Conservation (phyloP, 1,284 basidiomycete species). For the Cutaneotrichosporon cutaneum region DNA sequence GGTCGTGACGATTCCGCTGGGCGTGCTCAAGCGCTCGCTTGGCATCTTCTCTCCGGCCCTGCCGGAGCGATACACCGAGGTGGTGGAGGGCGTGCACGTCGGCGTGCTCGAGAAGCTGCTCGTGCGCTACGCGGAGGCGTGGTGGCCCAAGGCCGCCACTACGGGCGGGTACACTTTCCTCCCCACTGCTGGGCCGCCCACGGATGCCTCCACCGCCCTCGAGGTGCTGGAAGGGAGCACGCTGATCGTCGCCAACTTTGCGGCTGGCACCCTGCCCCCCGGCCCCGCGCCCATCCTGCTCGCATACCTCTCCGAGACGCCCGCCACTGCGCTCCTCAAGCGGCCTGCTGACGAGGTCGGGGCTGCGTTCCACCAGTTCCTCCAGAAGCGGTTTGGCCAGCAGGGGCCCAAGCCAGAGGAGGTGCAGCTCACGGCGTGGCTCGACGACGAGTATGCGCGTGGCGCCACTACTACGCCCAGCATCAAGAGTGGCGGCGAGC, state of each 20-base stretch:
- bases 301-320: constrained; percentile 53
- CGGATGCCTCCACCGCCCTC: constrained; percentile 21
- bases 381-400: constrained; percentile 40
- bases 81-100: constrained; percentile 49
- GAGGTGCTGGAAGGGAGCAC: constrained; percentile 48
- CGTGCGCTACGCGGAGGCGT: constrained; percentile 52
- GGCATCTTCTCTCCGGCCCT: constrained; percentile 48
- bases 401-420: constrained; percentile 26
- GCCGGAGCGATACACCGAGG: constrained; percentile 33
- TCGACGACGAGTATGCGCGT: constrained; percentile 53
- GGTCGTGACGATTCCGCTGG: constrained; percentile 54
- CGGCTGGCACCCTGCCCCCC: constrained; percentile 41
- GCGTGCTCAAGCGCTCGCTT: constrained; percentile 48
- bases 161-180: constrained; percentile 54
- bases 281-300: constrained; percentile 49
- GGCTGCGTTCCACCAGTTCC: constrained; percentile 48
- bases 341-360: constrained; percentile 39
- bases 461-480: constrained; percentile 58
- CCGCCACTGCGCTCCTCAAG: constrained; percentile 38
- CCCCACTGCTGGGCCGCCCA: constrained; percentile 27
- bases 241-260: constrained; percentile 51
- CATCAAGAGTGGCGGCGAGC: constrained; percentile 47
- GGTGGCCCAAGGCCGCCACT: constrained; percentile 54
- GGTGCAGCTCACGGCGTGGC: constrained; percentile 53
- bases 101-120: constrained; percentile 57